Conservation (phyloP, 2,329 filamentous ascomycete genomes). For the Purpureocillium lavendulum region DNA sequence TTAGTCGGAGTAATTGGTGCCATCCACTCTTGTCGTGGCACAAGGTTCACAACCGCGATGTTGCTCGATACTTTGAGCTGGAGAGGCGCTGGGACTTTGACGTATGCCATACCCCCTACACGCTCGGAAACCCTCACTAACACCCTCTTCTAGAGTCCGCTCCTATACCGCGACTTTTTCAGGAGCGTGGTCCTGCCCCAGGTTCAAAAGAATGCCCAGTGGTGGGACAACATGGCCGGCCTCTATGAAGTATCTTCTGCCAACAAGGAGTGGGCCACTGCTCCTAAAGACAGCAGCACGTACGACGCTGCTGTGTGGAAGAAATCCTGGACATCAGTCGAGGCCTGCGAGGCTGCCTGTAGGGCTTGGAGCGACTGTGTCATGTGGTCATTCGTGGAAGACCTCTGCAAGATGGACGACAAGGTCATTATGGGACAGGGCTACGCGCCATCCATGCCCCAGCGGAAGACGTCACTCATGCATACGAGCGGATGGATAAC, state of each 20-base stretch:
- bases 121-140: background rate
- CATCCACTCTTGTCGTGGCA: slow-evolving; percentile 15
- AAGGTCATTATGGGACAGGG: slow-evolving; percentile 14
- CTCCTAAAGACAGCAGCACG: slow-evolving; percentile 5
- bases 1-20: slow-evolving; percentile 14
- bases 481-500: slow-evolving; percentile 16
- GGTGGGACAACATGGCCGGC: slow-evolving; percentile 15
- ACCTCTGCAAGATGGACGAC: slow-evolving; percentile 16
- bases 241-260: slow-evolving; percentile 12
- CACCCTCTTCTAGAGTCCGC: slow-evolving; percentile 7
- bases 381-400: slow-evolving; percentile 14
- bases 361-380: slow-evolving; percentile 10
- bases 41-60: slow-evolving; percentile 15
- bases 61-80: slow-evolving; percentile 12
- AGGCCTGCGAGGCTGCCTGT: slow-evolving; percentile 14
- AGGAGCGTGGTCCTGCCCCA: slow-evolving; percentile 9
- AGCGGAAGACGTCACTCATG: slow-evolving; percentile 14
- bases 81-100: slow-evolving; percentile 14
- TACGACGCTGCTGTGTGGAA: slow-evolving; percentile 10
- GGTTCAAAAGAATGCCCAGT: slow-evolving; percentile 10
- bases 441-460: slow-evolving; percentile 12
- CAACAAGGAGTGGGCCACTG: slow-evolving; percentile 9
- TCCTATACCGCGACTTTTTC: slow-evolving; percentile 16
- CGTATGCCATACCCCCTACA: slow-evolving; percentile 1
- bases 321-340: slow-evolving; percentile 12